Evolutionary conservation across 305 asterid genomes (phyloP).

Genomic region (Petunia hybrid): DNA sequence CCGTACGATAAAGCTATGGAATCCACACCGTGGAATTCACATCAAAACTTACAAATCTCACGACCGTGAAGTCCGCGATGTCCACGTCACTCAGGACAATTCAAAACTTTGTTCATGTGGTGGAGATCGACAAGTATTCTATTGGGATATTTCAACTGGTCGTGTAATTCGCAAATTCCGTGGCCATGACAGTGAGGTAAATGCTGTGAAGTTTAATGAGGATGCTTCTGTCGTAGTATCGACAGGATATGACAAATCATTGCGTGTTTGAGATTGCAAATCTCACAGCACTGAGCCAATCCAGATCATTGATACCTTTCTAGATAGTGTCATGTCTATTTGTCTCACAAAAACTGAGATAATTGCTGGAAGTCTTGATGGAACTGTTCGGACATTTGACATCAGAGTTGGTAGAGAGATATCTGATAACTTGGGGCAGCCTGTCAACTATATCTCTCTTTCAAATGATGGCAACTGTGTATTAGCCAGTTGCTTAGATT

Average conservation of each 20-base stretch:
- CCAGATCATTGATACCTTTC: conserved; percentile 83
- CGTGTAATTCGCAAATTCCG: conserved; percentile 89
- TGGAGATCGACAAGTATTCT: conserved; percentile 92
- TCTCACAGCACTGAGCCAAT: conserved; percentile 96
- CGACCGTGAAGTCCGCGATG: conserved; percentile 94
- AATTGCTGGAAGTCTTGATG: conserved; percentile 97
- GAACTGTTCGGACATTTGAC: conserved; percentile 93
- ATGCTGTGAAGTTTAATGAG: conserved; percentile 91
- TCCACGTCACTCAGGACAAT: conserved; percentile 84
- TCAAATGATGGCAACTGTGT: conserved; percentile 90
- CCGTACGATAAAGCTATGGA: conserved; percentile 92
- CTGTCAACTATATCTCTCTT: conserved; percentile 89
- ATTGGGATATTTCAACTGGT: conserved; percentile 93
- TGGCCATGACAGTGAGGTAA: conserved; percentile 98
- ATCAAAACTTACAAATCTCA: conserved; percentile 92
- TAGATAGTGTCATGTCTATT: conserved; percentile 89
- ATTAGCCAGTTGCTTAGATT: conserved; percentile 89
- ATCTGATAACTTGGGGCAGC: conserved; percentile 87
- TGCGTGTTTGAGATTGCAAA: conserved; percentile 96
- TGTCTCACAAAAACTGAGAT: conserved; percentile 85
- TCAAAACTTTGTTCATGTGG: conserved; percentile 89
- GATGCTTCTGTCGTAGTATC: conserved; percentile 78
- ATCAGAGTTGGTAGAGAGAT: conserved; percentile 89
- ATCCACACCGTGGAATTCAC: conserved; percentile 90
- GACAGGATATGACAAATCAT: conserved; percentile 91